Conservation (phyloP, 257 asterid genomes). For the Fraxinus quadrangulata region DNA sequence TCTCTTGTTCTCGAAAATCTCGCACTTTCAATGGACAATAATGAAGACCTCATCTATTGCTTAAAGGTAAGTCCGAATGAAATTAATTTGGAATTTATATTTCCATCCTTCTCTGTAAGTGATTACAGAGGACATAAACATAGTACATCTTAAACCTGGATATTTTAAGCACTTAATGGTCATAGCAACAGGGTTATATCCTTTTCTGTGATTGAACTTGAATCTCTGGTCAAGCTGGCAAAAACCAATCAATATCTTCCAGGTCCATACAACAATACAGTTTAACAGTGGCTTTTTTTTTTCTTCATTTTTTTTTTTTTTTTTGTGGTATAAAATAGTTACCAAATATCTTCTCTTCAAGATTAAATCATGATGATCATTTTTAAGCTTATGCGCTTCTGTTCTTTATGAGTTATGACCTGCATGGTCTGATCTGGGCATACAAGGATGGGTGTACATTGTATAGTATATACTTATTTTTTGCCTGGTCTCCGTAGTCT, state of each 20-base stretch:
- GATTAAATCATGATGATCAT: slow-evolving; percentile 6
- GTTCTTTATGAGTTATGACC: not conserved
- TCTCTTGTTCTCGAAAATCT: slow-evolving; percentile 90
- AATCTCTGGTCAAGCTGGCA: not conserved
- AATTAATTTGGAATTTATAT: slow-evolving; percentile 11
- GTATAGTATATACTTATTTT: not conserved
- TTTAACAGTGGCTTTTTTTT: not conserved
- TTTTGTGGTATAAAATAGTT: not conserved
- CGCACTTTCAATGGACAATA: slow-evolving; percentile 75
- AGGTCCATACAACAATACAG: not conserved
- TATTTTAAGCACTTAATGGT: not conserved
- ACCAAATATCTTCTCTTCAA: not conserved
- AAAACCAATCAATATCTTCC: not conserved
- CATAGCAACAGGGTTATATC: not conserved
- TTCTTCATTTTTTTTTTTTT: not conserved
- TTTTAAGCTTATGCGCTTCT: slow-evolving; percentile 10
- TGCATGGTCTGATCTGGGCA: not conserved
- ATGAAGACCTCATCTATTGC: slow-evolving; percentile 91
- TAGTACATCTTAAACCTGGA: slow-evolving; percentile 7
- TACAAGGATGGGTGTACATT: not conserved
- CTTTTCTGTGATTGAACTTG: not conserved
- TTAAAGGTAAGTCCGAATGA: slow-evolving; percentile 64
- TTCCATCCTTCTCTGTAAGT: slow-evolving; percentile 20
- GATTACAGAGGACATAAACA: slow-evolving; percentile 15
- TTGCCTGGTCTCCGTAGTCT: not conserved